These are phyloP conservation scores for Aspergillus puulaauensis DNA, from an alignment of 2,329 filamentous ascomycete genomes.

Conservation along the genomic window DNA sequence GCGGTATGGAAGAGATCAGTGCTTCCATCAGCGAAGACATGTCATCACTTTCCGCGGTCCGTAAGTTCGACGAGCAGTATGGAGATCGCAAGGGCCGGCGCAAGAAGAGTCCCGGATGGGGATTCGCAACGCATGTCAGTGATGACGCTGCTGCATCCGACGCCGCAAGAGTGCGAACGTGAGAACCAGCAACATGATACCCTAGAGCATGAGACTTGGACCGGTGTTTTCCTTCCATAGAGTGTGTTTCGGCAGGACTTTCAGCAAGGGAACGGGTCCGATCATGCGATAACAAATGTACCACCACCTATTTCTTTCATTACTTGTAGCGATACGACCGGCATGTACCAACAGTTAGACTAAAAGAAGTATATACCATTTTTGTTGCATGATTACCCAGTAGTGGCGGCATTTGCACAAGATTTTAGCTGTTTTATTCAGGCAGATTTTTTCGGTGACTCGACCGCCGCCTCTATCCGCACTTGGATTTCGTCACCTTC, in stretches of 20 bases:
- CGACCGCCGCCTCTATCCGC: not conserved
- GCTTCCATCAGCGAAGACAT: slow-evolving; percentile 95
- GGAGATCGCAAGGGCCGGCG: slow-evolving; percentile 73
- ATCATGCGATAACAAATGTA: slow-evolving; percentile 23
- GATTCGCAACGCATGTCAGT: slow-evolving; percentile 45
- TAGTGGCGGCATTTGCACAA: not conserved
- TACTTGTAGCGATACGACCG: slow-evolving; percentile 24
- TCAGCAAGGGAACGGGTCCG: slow-evolving; percentile 4
- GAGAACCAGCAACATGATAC: slow-evolving; percentile 15
- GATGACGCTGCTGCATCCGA: slow-evolving; percentile 33
- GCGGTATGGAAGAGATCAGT: slow-evolving; percentile 81
- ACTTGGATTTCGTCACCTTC: not conserved
- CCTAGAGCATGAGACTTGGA: slow-evolving; percentile 5
- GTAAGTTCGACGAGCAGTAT: slow-evolving; percentile 94
- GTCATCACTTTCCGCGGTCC: slow-evolving; percentile 78
- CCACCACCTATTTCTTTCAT: slow-evolving; percentile 13
- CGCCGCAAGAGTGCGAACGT: slow-evolving; percentile 43
- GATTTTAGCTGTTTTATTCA: not conserved
- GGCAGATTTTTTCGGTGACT: slow-evolving; percentile 8
- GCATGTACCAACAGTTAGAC: slow-evolving; percentile 31
- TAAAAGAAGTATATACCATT: slow-evolving; percentile 15
- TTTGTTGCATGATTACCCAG: not conserved
- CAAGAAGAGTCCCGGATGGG: slow-evolving; percentile 56
- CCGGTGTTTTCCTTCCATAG: slow-evolving; percentile 1
- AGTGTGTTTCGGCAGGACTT: slow-evolving; percentile 1